These are phyloP conservation scores for Millerozyma acaciae DNA, from an alignment of 805 yeast species.

Conservation along the genomic window DNA sequence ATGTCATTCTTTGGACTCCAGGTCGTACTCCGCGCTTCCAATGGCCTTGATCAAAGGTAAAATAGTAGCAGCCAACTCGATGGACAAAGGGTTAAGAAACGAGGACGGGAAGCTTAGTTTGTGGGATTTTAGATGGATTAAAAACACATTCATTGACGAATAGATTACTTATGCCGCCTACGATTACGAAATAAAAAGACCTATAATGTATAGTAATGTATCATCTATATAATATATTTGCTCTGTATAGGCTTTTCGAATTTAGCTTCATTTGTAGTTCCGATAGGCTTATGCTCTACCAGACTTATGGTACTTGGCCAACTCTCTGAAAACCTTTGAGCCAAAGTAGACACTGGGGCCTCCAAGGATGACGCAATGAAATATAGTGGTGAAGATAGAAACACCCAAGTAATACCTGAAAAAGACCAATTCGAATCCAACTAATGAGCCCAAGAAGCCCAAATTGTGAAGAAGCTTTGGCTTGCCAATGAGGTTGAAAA, in stretches of 20 bases:
- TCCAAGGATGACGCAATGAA: slow-evolving; percentile 44
- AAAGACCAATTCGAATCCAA: slow-evolving; percentile 51
- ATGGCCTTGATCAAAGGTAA: slow-evolving; percentile 86
- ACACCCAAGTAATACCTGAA: slow-evolving; percentile 55
- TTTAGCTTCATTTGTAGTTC: too few species aligned
- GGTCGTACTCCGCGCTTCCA: slow-evolving; percentile 88
- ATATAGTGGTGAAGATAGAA: slow-evolving; percentile 57
- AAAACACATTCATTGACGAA: slow-evolving; percentile 39
- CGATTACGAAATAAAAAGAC: background rate
- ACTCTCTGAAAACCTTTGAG: slow-evolving; percentile 57
- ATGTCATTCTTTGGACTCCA: slow-evolving; percentile 80
- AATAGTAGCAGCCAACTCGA: slow-evolving; percentile 60
- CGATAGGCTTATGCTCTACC: slow-evolving; percentile 17
- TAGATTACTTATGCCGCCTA: slow-evolving; percentile 3
- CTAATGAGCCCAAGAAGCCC: slow-evolving; percentile 46
- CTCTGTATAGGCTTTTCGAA: too few species aligned
- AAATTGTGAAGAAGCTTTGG: slow-evolving; percentile 33
- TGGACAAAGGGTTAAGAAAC: slow-evolving; percentile 46
- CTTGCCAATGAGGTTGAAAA: slow-evolving; percentile 33
- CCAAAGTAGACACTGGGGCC: slow-evolving; percentile 59
- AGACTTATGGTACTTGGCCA: slow-evolving; percentile 27
- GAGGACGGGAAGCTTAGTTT: slow-evolving; percentile 28
- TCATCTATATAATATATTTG: background rate
- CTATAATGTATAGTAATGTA: background rate
- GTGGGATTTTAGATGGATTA: slow-evolving; percentile 55